Conservation (phyloP, 441 rosid species). For the Mallotus japonicus region DNA sequence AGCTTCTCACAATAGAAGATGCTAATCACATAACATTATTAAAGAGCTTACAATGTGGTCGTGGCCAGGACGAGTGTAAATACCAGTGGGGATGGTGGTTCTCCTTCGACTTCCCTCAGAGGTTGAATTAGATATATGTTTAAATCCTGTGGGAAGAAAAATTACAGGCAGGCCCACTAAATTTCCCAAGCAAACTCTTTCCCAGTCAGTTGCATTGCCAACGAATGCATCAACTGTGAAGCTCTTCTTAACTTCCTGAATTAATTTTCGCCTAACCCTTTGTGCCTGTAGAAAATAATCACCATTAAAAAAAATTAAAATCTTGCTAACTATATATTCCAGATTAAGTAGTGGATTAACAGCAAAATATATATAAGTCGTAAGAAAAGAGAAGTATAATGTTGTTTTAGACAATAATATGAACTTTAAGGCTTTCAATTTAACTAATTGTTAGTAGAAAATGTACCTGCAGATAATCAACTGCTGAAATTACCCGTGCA, state of each 20-base stretch:
- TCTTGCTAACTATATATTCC: background rate
- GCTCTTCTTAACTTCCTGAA: constrained; percentile 65
- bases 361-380: background rate
- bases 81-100: constrained; percentile 60
- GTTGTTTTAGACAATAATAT: background rate
- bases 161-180: constrained; percentile 77
- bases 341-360: background rate
- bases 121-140: constrained; percentile 53
- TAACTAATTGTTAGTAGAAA: constrained; percentile 6
- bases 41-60: constrained; percentile 70
- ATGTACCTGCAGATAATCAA: constrained; percentile 78
- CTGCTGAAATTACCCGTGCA: constrained; percentile 68
- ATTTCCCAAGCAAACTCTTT: constrained; percentile 84
- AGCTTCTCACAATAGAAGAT: no score
- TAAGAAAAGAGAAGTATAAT: no score
- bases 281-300: constrained; percentile 53
- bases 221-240: constrained; percentile 76
- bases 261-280: constrained; percentile 69
- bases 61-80: constrained; percentile 70
- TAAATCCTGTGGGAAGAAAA: constrained; percentile 67
- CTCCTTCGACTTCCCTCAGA: constrained; percentile 46
- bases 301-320: background rate
- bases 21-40: background rate
- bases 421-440: background rate
- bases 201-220: constrained; percentile 90